phyloP scores from a whole-genome alignment of 2,329 filamentous ascomycete species.

The Hirsutella rhossiliensis region DNA sequence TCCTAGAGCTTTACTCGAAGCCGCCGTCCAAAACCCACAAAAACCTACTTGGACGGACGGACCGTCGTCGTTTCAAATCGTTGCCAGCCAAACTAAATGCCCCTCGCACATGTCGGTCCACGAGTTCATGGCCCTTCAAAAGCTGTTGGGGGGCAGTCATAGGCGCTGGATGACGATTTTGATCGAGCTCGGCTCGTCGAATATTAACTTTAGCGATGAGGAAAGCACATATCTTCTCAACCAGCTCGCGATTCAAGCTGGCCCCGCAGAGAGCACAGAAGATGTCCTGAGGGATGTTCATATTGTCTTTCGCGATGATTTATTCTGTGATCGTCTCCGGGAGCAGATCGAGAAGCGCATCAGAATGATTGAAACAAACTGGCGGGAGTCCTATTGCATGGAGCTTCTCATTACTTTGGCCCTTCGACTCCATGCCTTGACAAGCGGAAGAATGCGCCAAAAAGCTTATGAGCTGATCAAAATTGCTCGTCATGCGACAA shows the following conservation, averaged over 20 bases:
- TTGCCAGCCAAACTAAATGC: constrained; percentile 36
- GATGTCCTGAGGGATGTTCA: constrained; percentile 34
- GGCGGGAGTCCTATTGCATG: constrained; percentile 50
- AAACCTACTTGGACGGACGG: neutral
- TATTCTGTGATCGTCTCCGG: constrained; percentile 36
- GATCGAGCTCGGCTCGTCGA: too few relatives aligned
- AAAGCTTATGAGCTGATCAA: constrained; percentile 22
- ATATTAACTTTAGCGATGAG: too few relatives aligned
- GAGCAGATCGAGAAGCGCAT: constrained; percentile 33
- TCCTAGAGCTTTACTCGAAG: constrained; percentile 1
- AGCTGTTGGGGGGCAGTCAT: too few relatives aligned
- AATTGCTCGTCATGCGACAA: constrained; percentile 27
- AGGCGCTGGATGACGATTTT: too few relatives aligned
- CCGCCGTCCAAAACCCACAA: neutral
- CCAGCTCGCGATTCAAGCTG: too few relatives aligned
- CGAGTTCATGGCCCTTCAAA: too few relatives aligned
- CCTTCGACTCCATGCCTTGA: constrained; percentile 22
- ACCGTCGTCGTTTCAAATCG: constrained; percentile 33
- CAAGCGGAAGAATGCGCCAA: constrained; percentile 1
- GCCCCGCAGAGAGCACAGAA: constrained; percentile 19
- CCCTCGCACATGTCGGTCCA: too few relatives aligned
- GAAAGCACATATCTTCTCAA: too few relatives aligned
- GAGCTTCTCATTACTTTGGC: constrained; percentile 40
- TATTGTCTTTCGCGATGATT: constrained; percentile 30
- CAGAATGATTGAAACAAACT: constrained; percentile 35